These are phyloP conservation scores for Camellia lanceoleosa DNA, from an alignment of 148 eudicot genomes.

Conservation along the genomic window DNA sequence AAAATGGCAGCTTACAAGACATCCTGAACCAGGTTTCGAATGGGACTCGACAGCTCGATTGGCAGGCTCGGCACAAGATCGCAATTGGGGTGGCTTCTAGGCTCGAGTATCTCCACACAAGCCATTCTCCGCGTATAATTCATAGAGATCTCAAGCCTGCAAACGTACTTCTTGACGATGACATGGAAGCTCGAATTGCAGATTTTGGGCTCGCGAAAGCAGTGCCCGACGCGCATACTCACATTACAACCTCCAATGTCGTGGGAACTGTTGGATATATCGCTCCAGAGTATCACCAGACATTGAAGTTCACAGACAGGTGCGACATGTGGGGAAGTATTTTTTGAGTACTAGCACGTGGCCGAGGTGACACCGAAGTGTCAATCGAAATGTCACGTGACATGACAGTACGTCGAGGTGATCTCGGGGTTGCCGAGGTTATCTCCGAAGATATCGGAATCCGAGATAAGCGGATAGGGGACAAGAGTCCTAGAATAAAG, in stretches of 20 bases:
- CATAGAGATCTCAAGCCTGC: conserved; percentile 92
- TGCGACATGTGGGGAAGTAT: no score
- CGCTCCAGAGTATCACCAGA: conserved; percentile 85
- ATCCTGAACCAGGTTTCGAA: conserved; percentile 29
- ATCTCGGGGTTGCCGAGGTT: no score
- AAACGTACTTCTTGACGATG: conserved; percentile 76
- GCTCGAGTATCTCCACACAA: conserved; percentile 74
- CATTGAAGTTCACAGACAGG: conserved; percentile 75
- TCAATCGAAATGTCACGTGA: no score
- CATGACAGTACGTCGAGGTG: no score
- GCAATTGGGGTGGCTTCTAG: conserved; percentile 74
- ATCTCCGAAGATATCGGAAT: no score
- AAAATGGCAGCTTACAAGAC: conserved; percentile 87
- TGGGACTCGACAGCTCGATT: conserved; percentile 52
- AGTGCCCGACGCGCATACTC: conserved; percentile 64
- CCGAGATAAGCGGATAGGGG: no score
- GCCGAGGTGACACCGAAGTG: no score
- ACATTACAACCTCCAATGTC: conserved; percentile 54
- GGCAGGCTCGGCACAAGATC: conserved; percentile 53
- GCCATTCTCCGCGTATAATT: conserved; percentile 56
- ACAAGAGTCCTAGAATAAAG: no score
- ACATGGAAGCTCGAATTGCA: conserved; percentile 79
- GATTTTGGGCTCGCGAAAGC: conserved; percentile 92
- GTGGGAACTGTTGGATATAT: conserved; percentile 87
- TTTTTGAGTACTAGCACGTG: no score